Evolutionary conservation across 371 early-diverging fungal genomes (phyloP).

Genomic region (Actinomortierella wolfii): DNA sequence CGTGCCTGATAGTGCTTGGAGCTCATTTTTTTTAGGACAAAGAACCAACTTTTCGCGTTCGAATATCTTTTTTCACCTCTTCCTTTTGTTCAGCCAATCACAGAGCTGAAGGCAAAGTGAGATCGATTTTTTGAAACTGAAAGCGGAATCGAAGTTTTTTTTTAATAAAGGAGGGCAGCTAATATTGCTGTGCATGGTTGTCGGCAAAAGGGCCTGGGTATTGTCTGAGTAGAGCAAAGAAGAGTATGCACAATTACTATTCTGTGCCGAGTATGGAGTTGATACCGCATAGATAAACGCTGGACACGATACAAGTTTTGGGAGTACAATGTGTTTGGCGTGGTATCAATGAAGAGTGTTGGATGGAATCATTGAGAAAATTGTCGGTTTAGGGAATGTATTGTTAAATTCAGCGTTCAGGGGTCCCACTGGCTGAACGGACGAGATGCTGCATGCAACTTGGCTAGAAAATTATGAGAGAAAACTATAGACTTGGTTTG

Average conservation of each 20-base stretch:
- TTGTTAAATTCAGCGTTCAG: conserved; percentile 59
- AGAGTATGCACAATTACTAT: conserved; percentile 50
- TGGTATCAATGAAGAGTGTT: conserved; percentile 59
- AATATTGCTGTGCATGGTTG: too few species aligned
- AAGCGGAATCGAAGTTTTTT: too few species aligned
- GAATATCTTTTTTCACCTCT: too few species aligned
- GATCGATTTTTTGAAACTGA: too few species aligned
- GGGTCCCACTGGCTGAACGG: conserved; percentile 57
- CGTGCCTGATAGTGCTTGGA: too few species aligned
- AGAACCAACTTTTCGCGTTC: too few species aligned
- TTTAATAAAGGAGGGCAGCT: too few species aligned
- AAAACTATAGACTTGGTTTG: conserved; percentile 45
- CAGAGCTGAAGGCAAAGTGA: too few species aligned
- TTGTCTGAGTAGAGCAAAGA: too few species aligned
- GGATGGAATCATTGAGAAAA: conserved; percentile 65
- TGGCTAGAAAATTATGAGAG: conserved; percentile 55
- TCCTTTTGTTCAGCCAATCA: too few species aligned
- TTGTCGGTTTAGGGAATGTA: conserved; percentile 64
- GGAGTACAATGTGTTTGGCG: conserved; percentile 64
- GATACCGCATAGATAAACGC: conserved; percentile 58
- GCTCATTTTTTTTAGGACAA: too few species aligned
- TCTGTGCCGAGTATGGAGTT: conserved; percentile 57
- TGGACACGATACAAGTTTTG: conserved; percentile 62
- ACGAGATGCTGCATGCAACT: conserved; percentile 52
- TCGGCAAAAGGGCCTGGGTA: too few species aligned